Evolutionary conservation across 129 eudicot species (phyloP).

Genomic region (Artemisia annua): DNA sequence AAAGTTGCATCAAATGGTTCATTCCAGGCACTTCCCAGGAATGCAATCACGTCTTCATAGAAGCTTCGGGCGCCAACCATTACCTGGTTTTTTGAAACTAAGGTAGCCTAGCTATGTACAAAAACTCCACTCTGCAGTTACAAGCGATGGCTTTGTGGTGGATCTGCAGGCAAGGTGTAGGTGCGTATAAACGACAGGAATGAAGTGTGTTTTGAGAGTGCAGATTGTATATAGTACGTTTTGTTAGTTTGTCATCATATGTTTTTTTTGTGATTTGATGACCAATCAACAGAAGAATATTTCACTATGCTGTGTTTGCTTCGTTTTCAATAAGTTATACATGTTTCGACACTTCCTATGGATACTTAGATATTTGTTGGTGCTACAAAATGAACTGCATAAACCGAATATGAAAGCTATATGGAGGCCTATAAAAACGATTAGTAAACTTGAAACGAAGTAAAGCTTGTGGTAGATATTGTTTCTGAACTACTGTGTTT

Average conservation of each 20-base stretch:
- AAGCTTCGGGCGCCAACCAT: not conserved
- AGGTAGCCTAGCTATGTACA: conserved; percentile 12
- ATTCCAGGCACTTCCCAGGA: conserved; percentile 13
- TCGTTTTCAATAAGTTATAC: too few relatives aligned
- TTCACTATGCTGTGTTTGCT: too few relatives aligned
- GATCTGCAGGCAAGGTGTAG: conserved; percentile 17
- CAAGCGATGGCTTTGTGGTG: conserved; percentile 6
- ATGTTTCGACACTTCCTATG: too few relatives aligned
- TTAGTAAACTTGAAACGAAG: too few relatives aligned
- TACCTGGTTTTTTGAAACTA: not conserved
- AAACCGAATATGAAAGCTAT: too few relatives aligned
- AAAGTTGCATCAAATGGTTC: conserved; percentile 35
- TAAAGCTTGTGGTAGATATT: too few relatives aligned
- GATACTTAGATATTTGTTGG: too few relatives aligned
- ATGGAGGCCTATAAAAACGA: too few relatives aligned
- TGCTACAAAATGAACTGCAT: too few relatives aligned
- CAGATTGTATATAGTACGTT: conserved; percentile 14
- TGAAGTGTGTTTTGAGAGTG: not conserved
- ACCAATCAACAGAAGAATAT: too few relatives aligned
- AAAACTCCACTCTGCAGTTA: not conserved
- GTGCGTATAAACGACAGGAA: not conserved
- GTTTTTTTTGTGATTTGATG: conserved; percentile 12
- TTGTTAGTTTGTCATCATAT: conserved; percentile 19
- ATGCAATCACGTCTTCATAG: conserved; percentile 31
- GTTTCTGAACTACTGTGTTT: too few relatives aligned